Percentiles rank a stretch among this genome's conserved stretches.
Conservation (phyloP, 331 rosid genomes). For the Malus hybrid region DNA sequence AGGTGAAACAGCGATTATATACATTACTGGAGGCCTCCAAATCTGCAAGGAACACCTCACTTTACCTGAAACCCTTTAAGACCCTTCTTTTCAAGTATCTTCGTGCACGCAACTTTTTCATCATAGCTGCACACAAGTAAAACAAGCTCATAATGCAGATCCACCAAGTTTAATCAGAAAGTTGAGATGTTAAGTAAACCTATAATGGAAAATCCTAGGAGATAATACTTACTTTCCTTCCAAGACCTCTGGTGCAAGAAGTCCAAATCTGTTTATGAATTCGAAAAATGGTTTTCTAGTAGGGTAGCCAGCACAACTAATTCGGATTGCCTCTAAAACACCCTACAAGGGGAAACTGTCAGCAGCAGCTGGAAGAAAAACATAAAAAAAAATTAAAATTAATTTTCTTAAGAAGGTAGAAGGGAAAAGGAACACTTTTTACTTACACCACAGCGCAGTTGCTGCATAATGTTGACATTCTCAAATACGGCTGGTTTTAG, state of each 20-base stretch:
- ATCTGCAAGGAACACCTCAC: slow-evolving; percentile 11
- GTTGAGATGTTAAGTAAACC: background rate
- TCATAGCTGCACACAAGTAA: slow-evolving; percentile 47
- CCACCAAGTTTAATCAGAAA: slow-evolving; percentile 2
- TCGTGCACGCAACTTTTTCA: slow-evolving; percentile 66
- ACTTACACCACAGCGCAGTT: slow-evolving; percentile 99
- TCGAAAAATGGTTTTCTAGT: slow-evolving; percentile 92
- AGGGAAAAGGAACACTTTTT: slow-evolving; percentile 14
- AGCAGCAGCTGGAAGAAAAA: slow-evolving; percentile 13
- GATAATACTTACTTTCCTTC: slow-evolving; percentile 60
- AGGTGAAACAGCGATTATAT: no score
- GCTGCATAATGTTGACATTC: slow-evolving; percentile 91
- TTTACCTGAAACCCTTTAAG: slow-evolving; percentile 97
- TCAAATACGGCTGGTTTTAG: slow-evolving; percentile 96
- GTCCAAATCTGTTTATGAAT: slow-evolving; percentile 73
- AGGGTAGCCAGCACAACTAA: slow-evolving; percentile 99
- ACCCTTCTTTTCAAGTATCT: slow-evolving; percentile 70
- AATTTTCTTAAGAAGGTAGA: background rate
- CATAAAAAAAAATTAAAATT: background rate
- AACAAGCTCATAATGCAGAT: slow-evolving; percentile 23
- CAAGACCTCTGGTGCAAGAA: slow-evolving; percentile 73
- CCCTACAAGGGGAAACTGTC: slow-evolving; percentile 53
- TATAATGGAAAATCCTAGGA: slow-evolving; percentile 8
- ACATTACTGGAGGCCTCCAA: no score
- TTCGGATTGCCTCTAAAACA: slow-evolving; percentile 98